Evolutionary conservation across 1,284 basidiomycete genomes (phyloP).

Genomic region (Sparassis latifolia): DNA sequence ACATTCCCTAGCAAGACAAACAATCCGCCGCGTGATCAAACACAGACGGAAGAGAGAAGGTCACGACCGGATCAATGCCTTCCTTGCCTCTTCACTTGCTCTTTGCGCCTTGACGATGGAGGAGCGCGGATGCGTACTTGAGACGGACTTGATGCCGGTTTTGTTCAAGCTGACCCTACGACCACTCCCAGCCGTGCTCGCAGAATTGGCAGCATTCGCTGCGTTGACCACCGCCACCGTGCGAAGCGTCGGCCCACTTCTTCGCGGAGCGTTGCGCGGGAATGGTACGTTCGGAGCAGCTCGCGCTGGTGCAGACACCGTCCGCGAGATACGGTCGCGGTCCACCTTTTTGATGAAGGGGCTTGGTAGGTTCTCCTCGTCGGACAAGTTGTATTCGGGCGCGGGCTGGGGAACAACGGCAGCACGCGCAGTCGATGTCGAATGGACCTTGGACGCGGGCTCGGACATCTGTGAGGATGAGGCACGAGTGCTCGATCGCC

Average conservation of each 20-base stretch:
- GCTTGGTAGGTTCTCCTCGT: constrained; percentile 80
- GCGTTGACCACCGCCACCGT: constrained; percentile 60
- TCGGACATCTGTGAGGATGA: background rate
- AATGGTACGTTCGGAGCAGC: background rate
- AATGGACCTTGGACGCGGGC: constrained; percentile 1
- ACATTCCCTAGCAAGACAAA: too few species aligned
- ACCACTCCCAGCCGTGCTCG: constrained; percentile 5
- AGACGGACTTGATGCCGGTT: constrained; percentile 2
- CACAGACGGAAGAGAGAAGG: background rate
- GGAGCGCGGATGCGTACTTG: constrained; percentile 23
- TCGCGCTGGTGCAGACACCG: constrained; percentile 7
- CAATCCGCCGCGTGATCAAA: too few species aligned
- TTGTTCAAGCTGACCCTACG: constrained; percentile 6
- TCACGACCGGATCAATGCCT: constrained; percentile 37
- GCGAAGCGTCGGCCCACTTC: constrained; percentile 45
- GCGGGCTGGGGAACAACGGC: constrained; percentile 7
- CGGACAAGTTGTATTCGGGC: constrained; percentile 57
- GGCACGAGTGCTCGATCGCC: background rate
- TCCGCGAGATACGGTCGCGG: constrained; percentile 25
- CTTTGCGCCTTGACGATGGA: constrained; percentile 38
- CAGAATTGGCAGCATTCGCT: constrained; percentile 27
- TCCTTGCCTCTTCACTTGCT: constrained; percentile 46
- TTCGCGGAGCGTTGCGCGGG: constrained; percentile 12
- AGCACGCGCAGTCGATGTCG: background rate
- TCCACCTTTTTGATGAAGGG: constrained; percentile 68